phyloP scores from a whole-genome alignment of 176 grass and related monocot genomes.

The Cenchrus fungigraminus region DNA sequence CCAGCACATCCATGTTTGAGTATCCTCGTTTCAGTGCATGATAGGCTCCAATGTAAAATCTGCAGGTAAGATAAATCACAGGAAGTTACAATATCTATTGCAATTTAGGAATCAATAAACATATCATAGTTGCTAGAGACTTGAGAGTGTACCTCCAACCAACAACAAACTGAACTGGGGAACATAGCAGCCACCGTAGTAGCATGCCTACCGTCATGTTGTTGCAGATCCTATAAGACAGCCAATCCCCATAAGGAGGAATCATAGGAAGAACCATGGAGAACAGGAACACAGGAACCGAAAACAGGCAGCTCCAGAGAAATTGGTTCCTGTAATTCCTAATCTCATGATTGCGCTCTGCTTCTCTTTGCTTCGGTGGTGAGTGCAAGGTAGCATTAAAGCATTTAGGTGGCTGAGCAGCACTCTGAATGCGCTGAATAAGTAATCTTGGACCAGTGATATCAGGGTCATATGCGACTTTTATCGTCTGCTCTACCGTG shows the following conservation, averaged over 20 bases:
- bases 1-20: slow-evolving; percentile 98
- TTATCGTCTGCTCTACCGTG: slow-evolving; percentile 57
- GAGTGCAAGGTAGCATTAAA: slow-evolving; percentile 73
- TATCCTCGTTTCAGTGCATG: slow-evolving; percentile 88
- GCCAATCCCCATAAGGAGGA: slow-evolving; percentile 73
- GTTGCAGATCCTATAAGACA: slow-evolving; percentile 66
- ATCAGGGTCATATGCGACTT: slow-evolving; percentile 82
- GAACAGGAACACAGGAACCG: slow-evolving; percentile 82
- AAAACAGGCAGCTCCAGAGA: slow-evolving; percentile 93
- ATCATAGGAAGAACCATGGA: slow-evolving; percentile 92
- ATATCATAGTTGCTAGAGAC: slow-evolving; percentile 9
- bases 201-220: slow-evolving; percentile 89
- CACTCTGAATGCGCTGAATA: slow-evolving; percentile 74
- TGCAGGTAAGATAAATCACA: slow-evolving; percentile 48
- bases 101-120: slow-evolving; percentile 5
- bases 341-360: slow-evolving; percentile 67
- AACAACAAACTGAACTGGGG: slow-evolving; percentile 98
- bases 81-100: slow-evolving; percentile 24
- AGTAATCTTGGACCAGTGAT: slow-evolving; percentile 89
- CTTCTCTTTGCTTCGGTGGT: slow-evolving; percentile 74
- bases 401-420: slow-evolving; percentile 53
- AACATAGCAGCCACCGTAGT: slow-evolving; percentile 82
- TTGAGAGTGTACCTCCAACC: slow-evolving; percentile 85
- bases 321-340: slow-evolving; percentile 86
- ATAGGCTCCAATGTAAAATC: slow-evolving; percentile 96